Evolutionary conservation across 2,329 filamentous ascomycete genomes (phyloP).

Genomic region (Escovopsis sp.): DNA sequence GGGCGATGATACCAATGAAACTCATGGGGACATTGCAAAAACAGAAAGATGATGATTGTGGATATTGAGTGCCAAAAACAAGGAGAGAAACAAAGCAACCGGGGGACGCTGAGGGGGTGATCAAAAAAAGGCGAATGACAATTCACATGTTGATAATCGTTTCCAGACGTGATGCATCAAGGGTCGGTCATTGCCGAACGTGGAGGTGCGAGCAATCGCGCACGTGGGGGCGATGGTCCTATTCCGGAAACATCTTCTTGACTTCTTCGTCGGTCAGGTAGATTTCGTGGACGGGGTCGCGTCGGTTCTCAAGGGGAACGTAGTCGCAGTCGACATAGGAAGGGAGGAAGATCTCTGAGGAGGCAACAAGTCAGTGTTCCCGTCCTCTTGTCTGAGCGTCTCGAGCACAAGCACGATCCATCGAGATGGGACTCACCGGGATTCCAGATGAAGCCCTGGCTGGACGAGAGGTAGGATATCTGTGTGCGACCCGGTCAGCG

Average conservation of each 20-base stretch:
- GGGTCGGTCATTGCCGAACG: no score
- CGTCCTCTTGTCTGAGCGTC: neutral
- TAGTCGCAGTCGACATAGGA: slow-evolving; percentile 64
- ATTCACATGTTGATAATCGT: no score
- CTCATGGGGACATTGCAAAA: no score
- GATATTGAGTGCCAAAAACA: no score
- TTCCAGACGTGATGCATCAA: no score
- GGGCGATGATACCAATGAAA: no score
- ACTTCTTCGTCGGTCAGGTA: slow-evolving; percentile 63
- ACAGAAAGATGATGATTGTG: no score
- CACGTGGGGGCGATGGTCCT: slow-evolving; percentile 8
- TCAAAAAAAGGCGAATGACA: no score
- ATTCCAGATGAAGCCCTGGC: slow-evolving; percentile 73
- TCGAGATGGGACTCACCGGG: slow-evolving; percentile 35
- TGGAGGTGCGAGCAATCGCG: no score
- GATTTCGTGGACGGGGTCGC: slow-evolving; percentile 67
- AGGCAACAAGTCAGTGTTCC: neutral
- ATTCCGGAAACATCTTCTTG: slow-evolving; percentile 51
- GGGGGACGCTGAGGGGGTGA: no score
- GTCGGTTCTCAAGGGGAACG: slow-evolving; percentile 57
- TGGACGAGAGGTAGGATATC: slow-evolving; percentile 68
- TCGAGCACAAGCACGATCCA: neutral
- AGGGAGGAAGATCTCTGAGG: slow-evolving; percentile 61
- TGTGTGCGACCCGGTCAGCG: slow-evolving; percentile 19
- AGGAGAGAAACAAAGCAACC: no score